Evolutionary conservation across 306 rosid species (phyloP).

Genomic region (Quercus alba): DNA sequence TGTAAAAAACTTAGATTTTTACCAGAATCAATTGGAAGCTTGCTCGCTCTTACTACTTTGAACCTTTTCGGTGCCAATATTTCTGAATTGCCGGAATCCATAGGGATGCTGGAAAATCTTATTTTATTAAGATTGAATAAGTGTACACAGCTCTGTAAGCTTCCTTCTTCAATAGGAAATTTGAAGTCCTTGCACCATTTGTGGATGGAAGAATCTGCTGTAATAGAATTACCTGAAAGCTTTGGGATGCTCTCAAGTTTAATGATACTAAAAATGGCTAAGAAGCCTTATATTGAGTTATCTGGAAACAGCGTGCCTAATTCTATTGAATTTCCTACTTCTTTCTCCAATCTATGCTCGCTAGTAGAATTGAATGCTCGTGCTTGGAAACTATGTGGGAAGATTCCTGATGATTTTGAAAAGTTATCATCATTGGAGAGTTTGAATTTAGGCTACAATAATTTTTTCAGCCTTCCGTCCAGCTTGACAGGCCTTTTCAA

Average conservation of each 20-base stretch:
- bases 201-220: conserved; percentile 40
- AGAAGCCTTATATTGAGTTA: conserved; percentile 12
- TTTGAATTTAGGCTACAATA: conserved; percentile 39
- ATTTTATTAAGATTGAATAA: conserved; percentile 28
- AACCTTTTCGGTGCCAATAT: conserved; percentile 31
- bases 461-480: conserved; percentile 56
- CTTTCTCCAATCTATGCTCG: conserved; percentile 47
- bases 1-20: conserved; percentile 43
- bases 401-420: conserved; percentile 57
- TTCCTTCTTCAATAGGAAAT: conserved; percentile 59
- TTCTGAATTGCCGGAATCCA: conserved; percentile 46
- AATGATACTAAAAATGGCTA: conserved; percentile 42
- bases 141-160: conserved; percentile 40
- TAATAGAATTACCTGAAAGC: conserved; percentile 53
- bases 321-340: conserved; percentile 32
- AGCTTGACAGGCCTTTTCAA: conserved; percentile 48
- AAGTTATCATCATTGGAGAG: conserved; percentile 39
- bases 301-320: neutral
- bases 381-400: conserved; percentile 50
- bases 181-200: conserved; percentile 43
- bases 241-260: conserved; percentile 58
- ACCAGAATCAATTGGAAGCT: conserved; percentile 51
- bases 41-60: conserved; percentile 36
- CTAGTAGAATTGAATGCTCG: conserved; percentile 42
- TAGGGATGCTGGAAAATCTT: conserved; percentile 53